These are phyloP conservation scores for Conticribra guillardii DNA, from an alignment of 108 stramenopile genomes.

Conservation along the genomic window DNA sequence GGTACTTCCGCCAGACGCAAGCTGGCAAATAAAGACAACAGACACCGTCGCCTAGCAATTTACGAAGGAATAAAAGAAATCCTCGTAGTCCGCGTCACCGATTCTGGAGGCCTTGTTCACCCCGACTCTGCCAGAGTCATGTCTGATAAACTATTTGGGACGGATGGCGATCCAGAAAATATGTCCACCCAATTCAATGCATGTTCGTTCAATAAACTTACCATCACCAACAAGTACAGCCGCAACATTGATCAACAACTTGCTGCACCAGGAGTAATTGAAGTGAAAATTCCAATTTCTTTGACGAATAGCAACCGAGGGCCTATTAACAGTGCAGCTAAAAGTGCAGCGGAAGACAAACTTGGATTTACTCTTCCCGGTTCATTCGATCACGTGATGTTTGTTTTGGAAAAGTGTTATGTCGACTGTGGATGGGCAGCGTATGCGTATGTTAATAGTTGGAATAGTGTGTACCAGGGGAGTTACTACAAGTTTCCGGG, in stretches of 20 bases:
- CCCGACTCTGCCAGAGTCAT: not conserved
- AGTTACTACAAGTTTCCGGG: constrained; percentile 33
- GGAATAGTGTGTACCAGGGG: constrained; percentile 34
- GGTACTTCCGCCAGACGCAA: not conserved
- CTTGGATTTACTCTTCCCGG: constrained; percentile 30
- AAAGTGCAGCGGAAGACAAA: constrained; percentile 11
- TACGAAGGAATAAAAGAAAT: not conserved
- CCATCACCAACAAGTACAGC: constrained; percentile 19
- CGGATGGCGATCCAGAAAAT: constrained; percentile 29
- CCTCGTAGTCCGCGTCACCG: not conserved
- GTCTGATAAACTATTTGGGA: constrained; percentile 15
- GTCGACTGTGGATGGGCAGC: constrained; percentile 18
- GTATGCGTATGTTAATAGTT: constrained; percentile 37
- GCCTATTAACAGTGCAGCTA: not conserved
- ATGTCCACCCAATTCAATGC: constrained; percentile 19
- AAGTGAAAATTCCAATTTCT: constrained; percentile 25
- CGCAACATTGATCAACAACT: constrained; percentile 1
- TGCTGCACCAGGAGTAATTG: constrained; percentile 37
- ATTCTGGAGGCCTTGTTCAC: not conserved
- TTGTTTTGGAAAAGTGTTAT: constrained; percentile 37
- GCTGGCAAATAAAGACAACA: not conserved
- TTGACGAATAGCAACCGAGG: constrained; percentile 7
- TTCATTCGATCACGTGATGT: constrained; percentile 40
- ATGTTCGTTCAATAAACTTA: constrained; percentile 44
- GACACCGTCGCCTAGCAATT: too few relatives aligned